Evolutionary conservation across 208 protist genomes (phyloP).

Genomic region (Phytomonas serpens): DNA sequence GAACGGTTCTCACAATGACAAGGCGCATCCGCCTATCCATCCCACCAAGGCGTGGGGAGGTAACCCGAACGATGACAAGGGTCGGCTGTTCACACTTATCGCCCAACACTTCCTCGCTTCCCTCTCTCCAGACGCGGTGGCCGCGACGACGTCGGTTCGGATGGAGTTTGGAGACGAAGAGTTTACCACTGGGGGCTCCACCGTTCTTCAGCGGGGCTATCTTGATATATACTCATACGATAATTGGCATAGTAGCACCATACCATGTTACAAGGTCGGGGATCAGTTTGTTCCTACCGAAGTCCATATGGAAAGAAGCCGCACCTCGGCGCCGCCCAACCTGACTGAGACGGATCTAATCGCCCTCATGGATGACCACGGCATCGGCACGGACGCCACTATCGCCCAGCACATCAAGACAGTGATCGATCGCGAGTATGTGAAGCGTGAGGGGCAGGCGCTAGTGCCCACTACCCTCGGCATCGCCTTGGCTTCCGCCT

Average conservation of each 20-base stretch:
- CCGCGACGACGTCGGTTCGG: conserved; percentile 79
- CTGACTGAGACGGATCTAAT: conserved; percentile 98
- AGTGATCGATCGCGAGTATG: conserved; percentile 91
- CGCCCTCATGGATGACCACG: conserved; percentile 95
- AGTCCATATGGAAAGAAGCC: conserved; percentile 70
- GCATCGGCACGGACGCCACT: conserved; percentile 99
- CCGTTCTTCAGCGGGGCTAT: conserved; percentile 90
- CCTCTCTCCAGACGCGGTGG: conserved; percentile 90
- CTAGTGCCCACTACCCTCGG: conserved; percentile 93
- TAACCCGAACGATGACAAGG: conserved; percentile 37
- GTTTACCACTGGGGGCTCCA: conserved; percentile 86
- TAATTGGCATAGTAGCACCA: conserved; percentile 68
- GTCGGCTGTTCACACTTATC: conserved; percentile 94
- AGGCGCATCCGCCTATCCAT: conserved; percentile 98
- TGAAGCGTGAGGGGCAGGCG: conserved; percentile 52
- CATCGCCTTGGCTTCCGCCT: conserved; percentile 93
- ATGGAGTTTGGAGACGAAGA: conserved; percentile 66
- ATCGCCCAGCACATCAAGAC: conserved; percentile 99
- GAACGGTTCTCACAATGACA: conserved; percentile 94
- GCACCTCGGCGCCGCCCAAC: conserved; percentile 86
- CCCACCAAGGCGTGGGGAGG: conserved; percentile 72
- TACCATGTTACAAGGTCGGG: conserved; percentile 90
- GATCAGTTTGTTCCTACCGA: conserved; percentile 83
- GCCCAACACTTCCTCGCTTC: conserved; percentile 97
- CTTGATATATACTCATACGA: conserved; percentile 92